Evolutionary conservation across 2,329 filamentous ascomycete species (phyloP).

Genomic region (Fusarium armeniacum): DNA sequence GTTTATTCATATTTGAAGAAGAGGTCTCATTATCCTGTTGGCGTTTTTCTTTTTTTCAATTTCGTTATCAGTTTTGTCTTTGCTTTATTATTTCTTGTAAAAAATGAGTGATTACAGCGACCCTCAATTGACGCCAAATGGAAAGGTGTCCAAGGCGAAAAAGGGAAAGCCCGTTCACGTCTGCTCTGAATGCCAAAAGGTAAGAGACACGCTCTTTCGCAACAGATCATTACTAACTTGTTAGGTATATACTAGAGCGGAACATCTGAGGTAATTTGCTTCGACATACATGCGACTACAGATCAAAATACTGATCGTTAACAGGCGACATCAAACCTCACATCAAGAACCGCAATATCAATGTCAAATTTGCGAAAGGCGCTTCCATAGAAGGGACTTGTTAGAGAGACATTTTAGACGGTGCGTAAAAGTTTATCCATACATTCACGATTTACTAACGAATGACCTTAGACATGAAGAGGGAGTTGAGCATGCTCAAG

Average conservation of each 20-base stretch:
- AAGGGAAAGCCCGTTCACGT: conserved; percentile 25
- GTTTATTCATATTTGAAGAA: background rate
- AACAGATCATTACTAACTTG: too few species aligned
- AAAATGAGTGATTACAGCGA: conserved; percentile 8
- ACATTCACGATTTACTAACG: background rate
- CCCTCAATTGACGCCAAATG: conserved; percentile 12
- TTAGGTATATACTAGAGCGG: conserved; percentile 21
- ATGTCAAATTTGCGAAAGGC: conserved; percentile 18
- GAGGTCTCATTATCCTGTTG: background rate
- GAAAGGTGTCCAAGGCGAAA: conserved; percentile 22
- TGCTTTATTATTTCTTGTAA: background rate
- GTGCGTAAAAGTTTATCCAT: background rate
- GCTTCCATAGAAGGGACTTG: conserved; percentile 16
- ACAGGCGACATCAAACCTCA: conserved; percentile 18
- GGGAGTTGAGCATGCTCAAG: background rate
- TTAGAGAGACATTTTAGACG: conserved; percentile 26
- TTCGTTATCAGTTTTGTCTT: background rate
- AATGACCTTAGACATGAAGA: background rate
- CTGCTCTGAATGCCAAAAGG: conserved; percentile 21
- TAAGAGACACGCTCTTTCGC: background rate
- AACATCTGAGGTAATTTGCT: conserved; percentile 10
- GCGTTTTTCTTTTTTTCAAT: background rate
- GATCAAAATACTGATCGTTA: background rate
- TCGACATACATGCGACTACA: background rate
- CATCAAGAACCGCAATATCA: conserved; percentile 22